phyloP scores from a whole-genome alignment of 306 rosid species.

The Geum urbanum region DNA sequence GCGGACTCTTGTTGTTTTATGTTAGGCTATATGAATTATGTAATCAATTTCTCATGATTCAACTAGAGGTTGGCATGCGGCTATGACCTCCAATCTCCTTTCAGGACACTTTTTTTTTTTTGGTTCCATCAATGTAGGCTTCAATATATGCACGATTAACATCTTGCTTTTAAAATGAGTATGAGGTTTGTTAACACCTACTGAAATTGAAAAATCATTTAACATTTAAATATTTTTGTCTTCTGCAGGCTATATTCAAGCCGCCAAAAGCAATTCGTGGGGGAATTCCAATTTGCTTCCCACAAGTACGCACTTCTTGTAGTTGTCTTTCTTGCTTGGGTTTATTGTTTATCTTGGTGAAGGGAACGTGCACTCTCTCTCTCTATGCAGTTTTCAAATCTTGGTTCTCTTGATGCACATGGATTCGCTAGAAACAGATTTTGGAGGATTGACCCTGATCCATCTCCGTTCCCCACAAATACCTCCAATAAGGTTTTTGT shows the following conservation, averaged over 20 bases:
- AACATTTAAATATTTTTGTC: conserved; percentile 4
- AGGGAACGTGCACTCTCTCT: conserved; percentile 27
- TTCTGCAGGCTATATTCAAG: conserved; percentile 75
- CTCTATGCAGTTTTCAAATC: conserved; percentile 62
- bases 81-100: neutral
- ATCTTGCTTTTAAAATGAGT: neutral
- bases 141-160: neutral
- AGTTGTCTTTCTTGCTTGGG: conserved; percentile 23
- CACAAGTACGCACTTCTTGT: conserved; percentile 63
- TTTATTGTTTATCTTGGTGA: conserved; percentile 24
- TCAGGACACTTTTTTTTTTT: neutral
- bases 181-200: neutral
- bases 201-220: neutral
- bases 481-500: conserved; percentile 53
- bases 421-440: conserved; percentile 83
- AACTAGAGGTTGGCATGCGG: neutral
- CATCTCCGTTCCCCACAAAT: conserved; percentile 72
- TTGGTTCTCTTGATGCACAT: conserved; percentile 67
- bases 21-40: neutral
- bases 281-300: conserved; percentile 96
- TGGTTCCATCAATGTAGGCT: neutral
- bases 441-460: conserved; percentile 62
- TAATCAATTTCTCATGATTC: neutral
- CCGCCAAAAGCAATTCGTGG: conserved; percentile 93
- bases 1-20: neutral